Percentiles rank a stretch among this genome's conserved stretches.
These are phyloP conservation scores for Gossypium mustelinum DNA, from an alignment of 345 rosid genomes.

Conservation along the genomic window DNA sequence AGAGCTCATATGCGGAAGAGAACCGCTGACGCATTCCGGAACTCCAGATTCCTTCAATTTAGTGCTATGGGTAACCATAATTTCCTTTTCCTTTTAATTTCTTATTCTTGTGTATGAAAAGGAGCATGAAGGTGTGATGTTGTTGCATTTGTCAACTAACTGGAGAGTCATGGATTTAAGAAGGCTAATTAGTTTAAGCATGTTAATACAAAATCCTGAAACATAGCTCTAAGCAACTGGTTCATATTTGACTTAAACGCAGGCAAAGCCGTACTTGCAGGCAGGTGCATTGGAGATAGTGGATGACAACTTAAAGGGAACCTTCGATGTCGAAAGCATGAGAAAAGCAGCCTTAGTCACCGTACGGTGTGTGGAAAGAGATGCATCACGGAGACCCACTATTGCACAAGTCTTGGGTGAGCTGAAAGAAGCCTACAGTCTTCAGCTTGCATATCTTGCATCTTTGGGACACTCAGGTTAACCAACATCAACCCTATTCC, in stretches of 20 bases:
- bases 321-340: slow-evolving; percentile 69
- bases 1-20: slow-evolving; percentile 92
- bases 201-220: not conserved
- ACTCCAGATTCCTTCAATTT: slow-evolving; percentile 92
- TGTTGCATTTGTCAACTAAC: not conserved
- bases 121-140: not conserved
- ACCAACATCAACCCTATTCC: not conserved
- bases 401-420: slow-evolving; percentile 59
- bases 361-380: slow-evolving; percentile 69
- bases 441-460: slow-evolving; percentile 55
- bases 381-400: slow-evolving; percentile 62
- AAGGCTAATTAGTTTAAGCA: not conserved
- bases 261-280: slow-evolving; percentile 82
- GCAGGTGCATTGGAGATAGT: slow-evolving; percentile 83
- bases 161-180: not conserved
- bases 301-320: slow-evolving; percentile 60
- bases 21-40: slow-evolving; percentile 71
- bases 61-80: slow-evolving; percentile 66
- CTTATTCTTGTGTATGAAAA: not conserved
- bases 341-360: slow-evolving; percentile 55
- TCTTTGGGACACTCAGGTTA: not conserved
- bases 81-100: not conserved
- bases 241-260: not conserved
- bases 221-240: not conserved
- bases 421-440: slow-evolving; percentile 70